Base-by-base conservation (phyloP, 1,284 basidiomycete genomes). In the Coniferiporia sulphurascens region DNA sequence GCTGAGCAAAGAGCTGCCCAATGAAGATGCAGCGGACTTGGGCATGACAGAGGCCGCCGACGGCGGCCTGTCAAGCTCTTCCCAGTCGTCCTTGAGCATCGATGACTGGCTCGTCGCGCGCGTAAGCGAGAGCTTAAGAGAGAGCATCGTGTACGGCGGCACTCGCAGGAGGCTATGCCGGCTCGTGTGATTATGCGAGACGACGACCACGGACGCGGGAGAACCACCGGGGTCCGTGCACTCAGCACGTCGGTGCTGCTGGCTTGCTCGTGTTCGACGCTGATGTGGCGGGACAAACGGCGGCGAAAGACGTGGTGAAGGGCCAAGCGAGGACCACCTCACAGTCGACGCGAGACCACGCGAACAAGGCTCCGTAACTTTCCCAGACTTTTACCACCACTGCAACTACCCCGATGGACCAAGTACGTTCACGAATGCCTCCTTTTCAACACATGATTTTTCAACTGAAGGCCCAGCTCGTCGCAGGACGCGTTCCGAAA, bases 401-500 rank as follows among this genome's bases (percentile, higher is more conserved):
- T 17, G 17, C 44, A 17, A 46, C 44, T 3, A 15, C 12, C 21
- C 17, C 35, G 17, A 61, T 61, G 59, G 59, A 61, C 38, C 59
- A 61, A 49, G 59, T 61, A n/a, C 17, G 55, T 60, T 35, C 17
- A 22, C 41, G n/a, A 38, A 19, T 21, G 15, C 8, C 35, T n/a
- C 15, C 17, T 21, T 13, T 46, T 41, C 2, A 27, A 41, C 56
- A 36, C 36, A 44, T 43, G 3, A 13, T 38, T 45, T 50, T 44
- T 15, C 44, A n/a, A 53, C 46, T 58, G 45, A 58, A 21, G 45
- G 32, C 13, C 32, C 15, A 27, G 7, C 27, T 43, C n/a, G 38
- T 57, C 51, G 55, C 64, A 78, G 75, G 74, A 78, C 48, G 74
- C 74, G 1, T 78, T 78, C 65, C 67, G 78, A 45, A 64, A 67